Conservation (phyloP, 192 early-diverging fungal genomes). For the Cladochytrium replicatum region DNA sequence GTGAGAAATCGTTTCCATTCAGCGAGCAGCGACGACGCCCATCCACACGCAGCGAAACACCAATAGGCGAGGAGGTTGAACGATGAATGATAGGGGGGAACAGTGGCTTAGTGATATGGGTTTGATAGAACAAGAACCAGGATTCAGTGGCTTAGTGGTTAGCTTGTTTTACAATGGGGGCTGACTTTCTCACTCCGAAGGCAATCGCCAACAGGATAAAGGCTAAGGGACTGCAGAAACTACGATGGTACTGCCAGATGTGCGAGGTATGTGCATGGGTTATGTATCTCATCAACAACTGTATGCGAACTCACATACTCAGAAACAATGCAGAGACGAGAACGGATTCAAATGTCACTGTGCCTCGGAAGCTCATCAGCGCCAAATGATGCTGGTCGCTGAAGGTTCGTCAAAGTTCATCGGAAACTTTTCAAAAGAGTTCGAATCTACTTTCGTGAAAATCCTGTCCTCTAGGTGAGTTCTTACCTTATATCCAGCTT, state of each 20-base stretch:
- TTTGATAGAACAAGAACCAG: too few relatives aligned
- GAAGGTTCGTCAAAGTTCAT: constrained; percentile 68
- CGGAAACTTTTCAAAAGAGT: constrained; percentile 67
- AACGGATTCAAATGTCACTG: constrained; percentile 96
- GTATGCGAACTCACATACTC: not conserved
- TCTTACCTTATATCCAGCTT: constrained; percentile 5
- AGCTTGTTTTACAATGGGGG: too few relatives aligned
- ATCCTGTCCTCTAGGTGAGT: constrained; percentile 60
- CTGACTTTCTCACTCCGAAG: constrained; percentile 68
- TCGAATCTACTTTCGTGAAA: constrained; percentile 74
- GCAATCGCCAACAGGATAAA: constrained; percentile 86
- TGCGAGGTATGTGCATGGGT: constrained; percentile 57
- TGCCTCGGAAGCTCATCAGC: constrained; percentile 78
- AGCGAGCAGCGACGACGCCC: too few relatives aligned
- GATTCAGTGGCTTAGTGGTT: too few relatives aligned
- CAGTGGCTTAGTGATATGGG: too few relatives aligned
- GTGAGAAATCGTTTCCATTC: too few relatives aligned
- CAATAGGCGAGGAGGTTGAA: too few relatives aligned
- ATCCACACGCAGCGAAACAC: too few relatives aligned
- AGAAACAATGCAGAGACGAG: constrained; percentile 70
- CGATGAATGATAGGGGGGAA: too few relatives aligned
- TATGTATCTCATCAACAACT: not conserved
- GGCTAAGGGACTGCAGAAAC: constrained; percentile 79
- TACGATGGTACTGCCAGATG: constrained; percentile 92
- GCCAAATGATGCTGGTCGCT: constrained; percentile 82